Evolutionary conservation across 257 asterid species (phyloP).

Genomic region (Solanum appendiculatum): DNA sequence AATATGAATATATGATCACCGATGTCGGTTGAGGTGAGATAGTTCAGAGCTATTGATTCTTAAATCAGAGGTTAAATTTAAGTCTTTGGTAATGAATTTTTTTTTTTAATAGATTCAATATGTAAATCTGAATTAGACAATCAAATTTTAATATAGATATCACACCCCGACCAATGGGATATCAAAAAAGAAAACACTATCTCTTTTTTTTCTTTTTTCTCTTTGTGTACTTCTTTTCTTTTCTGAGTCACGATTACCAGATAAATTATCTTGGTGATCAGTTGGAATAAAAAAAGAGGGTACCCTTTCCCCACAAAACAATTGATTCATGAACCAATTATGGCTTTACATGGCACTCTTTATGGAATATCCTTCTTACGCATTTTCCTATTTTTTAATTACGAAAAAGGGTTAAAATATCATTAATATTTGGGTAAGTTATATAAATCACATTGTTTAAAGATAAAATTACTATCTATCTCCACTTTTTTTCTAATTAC

Average conservation of each 20-base stretch:
- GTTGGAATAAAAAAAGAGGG: not conserved
- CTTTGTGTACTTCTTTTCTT: not conserved
- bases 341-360: not conserved
- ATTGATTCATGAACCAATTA: not conserved
- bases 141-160: not conserved
- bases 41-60: not conserved
- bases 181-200: not conserved
- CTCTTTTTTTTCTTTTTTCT: not conserved
- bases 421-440: too few species aligned
- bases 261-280: not conserved
- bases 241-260: not conserved
- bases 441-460: too few species aligned
- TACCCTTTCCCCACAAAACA: not conserved
- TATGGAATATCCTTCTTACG: not conserved
- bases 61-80: not conserved
- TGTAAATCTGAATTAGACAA: not conserved
- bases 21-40: accelerated
- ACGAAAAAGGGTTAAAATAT: not conserved
- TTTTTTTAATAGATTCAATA: too few species aligned
- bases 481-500: too few species aligned
- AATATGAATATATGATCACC: not conserved
- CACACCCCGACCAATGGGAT: not conserved
- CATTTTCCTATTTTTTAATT: not conserved
- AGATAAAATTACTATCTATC: too few species aligned
- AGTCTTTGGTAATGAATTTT: accelerated